phyloP scores from a whole-genome alignment of 495 filamentous ascomycete species.

The Geopyxis carbonaria region DNA sequence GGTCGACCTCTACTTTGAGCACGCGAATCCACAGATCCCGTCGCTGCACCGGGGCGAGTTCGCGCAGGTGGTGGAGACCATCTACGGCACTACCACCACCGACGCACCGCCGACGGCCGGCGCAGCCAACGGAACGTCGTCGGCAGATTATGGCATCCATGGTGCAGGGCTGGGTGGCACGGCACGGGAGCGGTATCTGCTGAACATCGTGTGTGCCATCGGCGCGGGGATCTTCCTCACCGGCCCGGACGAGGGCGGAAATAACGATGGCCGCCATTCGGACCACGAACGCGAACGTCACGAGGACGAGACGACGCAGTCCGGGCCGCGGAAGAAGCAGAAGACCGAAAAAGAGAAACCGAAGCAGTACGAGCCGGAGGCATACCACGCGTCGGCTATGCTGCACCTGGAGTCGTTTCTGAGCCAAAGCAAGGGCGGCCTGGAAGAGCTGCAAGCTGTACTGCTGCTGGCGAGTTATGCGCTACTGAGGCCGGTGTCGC shows the following conservation, averaged over 20 bases:
- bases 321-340: slow-evolving; percentile 26
- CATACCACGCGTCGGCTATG: slow-evolving; percentile 89
- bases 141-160: slow-evolving; percentile 2
- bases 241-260: slow-evolving; percentile 16
- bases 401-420: slow-evolving; percentile 79
- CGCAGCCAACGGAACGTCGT: not conserved
- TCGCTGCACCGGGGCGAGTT: slow-evolving; percentile 80
- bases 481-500: slow-evolving; percentile 73
- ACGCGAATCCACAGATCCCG: slow-evolving; percentile 90
- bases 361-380: slow-evolving; percentile 72
- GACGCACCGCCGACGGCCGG: not conserved
- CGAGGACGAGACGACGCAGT: not conserved
- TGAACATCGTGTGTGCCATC: slow-evolving; percentile 97
- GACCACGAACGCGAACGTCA: slow-evolving; percentile 31
- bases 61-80: slow-evolving; percentile 61
- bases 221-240: slow-evolving; percentile 76
- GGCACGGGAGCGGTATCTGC: slow-evolving; percentile 69
- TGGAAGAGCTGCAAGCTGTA: slow-evolving; percentile 87
- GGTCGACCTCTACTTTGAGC: slow-evolving; percentile 75
- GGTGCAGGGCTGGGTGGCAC: slow-evolving; percentile 48
- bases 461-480: slow-evolving; percentile 82
- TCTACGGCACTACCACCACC: slow-evolving; percentile 35
- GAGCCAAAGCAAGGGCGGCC: slow-evolving; percentile 54
- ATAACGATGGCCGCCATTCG: slow-evolving; percentile 27
- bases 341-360: slow-evolving; percentile 18